Conservation (phyloP, 2,329 filamentous ascomycete genomes). For the Thelonectria discophora region DNA sequence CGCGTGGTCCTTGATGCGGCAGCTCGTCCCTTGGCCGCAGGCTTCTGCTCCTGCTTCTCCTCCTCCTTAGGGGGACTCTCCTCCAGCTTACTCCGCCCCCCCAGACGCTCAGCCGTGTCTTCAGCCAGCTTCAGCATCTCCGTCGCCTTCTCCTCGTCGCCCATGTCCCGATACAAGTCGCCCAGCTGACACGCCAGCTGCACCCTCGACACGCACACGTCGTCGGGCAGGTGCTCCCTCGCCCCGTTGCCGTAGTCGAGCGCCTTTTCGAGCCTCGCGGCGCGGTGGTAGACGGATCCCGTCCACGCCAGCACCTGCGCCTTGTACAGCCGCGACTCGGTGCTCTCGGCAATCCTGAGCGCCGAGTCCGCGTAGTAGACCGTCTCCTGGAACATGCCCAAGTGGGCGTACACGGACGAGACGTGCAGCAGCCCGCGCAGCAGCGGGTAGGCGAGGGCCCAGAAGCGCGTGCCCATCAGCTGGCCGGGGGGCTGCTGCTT, state of each 20-base stretch:
- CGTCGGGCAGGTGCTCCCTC: conserved; percentile 58
- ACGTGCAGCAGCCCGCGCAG: conserved; percentile 77
- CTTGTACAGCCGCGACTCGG: conserved; percentile 67
- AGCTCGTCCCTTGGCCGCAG: conserved; percentile 28
- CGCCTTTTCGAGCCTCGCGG: conserved; percentile 68
- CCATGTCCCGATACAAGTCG: conserved; percentile 62
- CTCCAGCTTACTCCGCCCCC: conserved; percentile 32
- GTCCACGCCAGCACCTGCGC: conserved; percentile 65
- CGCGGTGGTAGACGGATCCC: conserved; percentile 63
- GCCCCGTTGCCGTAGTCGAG: conserved; percentile 63
- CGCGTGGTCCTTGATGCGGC: conserved; percentile 39
- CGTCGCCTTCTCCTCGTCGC: conserved; percentile 54
- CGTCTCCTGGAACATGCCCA: conserved; percentile 89
- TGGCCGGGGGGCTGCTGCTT: conserved; percentile 35
- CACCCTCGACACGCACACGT: conserved; percentile 48
- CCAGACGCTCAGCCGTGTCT: conserved; percentile 52
- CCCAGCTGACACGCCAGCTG: conserved; percentile 64
- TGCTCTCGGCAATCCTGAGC: conserved; percentile 75
- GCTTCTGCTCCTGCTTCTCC: conserved; percentile 18
- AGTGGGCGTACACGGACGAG: conserved; percentile 80
- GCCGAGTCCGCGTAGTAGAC: conserved; percentile 89
- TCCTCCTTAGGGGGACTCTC: conserved; percentile 15
- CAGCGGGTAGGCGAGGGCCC: conserved; percentile 79
- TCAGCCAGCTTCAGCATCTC: conserved; percentile 60
- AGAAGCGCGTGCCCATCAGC: conserved; percentile 70